Base-by-base conservation (phyloP, 441 rosid genomes). In the Aquilaria agallochum region DNA sequence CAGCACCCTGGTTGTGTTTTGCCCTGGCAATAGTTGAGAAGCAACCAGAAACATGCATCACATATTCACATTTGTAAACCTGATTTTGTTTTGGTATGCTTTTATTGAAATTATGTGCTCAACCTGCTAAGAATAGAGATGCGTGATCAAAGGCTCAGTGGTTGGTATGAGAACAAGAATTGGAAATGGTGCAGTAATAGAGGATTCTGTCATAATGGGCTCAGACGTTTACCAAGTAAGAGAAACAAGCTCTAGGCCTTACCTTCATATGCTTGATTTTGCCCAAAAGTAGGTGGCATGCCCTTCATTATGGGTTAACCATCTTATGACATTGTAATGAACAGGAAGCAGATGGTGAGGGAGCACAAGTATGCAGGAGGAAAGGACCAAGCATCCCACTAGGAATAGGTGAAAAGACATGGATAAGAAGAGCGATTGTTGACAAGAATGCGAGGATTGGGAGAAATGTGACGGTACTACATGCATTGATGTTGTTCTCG, bases 361-460 rank as follows among this genome's bases (percentile, higher is more conserved):
- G 57, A 61, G 72, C 51, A 65, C 53, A 64, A 52, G 58, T 31
- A 56, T 20, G 27, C 27, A 47, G 55, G 33, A 59, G 58, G 62
- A 78, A 63, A 44, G 55, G 55, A 48, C 15, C 20, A 53, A 62
- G 69, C 20, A 73, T 83, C 53, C 92, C 72, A 14, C 54, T 88
- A 44, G 97, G 97, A 33, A 92, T 92, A 0, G 96, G 90, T 9
- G 83, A 72, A 67, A 80, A 82, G 50, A 63, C 84, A 30, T 80
- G 9, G 48, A 82, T 90, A 63, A 76, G 68, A 72, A 86, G 67
- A 69, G 90, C 90, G 11, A 75, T 90, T 47, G 74, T 88, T 4
- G 96, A 92, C 69, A 90, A 86, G 62, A 87, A 92, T 63, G 95
- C 88, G 5, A 83, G 90, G 65, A 88, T 90, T 65, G 98, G 96